Evolutionary conservation across 2,329 filamentous ascomycete species (phyloP), one percentile per base, ranked within the genome.

Genomic region (Myriangium duriaei): DNA sequence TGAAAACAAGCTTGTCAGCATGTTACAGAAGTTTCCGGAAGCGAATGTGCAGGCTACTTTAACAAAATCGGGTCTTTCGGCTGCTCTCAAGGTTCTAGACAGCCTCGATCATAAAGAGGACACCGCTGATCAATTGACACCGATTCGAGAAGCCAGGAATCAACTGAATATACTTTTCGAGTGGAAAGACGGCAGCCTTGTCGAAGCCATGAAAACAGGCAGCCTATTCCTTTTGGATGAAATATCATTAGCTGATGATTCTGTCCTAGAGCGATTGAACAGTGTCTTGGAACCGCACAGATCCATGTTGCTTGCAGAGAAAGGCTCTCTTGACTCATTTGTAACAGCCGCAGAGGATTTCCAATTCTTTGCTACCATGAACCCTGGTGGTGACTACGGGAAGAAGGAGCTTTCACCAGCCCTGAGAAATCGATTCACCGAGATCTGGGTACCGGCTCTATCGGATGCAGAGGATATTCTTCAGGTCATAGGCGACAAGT

Each of bases 311-410:
- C 71, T 99, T 11, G 92, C 92, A 0, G 91, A 98, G 57, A 98
- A 96, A 59, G 92, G 91, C 0, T 74, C 83, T 2, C 71, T 81
- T 4, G 79, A 94, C 55, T 86, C 86, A 0, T 77, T 83, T 45
- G 72, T 98, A 16, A 72, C 73, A 28, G 91, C 81, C 4, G 60
- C 69, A 9, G 68, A 80, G 29, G 83, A 81, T 0, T 99, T 96
- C 59, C 87, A 98, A 52, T 95, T 98, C 59, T 74, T 98, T 42
- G 88, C 91, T 3, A 98, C 91, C 0, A 99, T 99, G 91, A 99
- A 99, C 49, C 91, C 91, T 6, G 92, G 92, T 35, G 91, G 92
- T 32, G 91, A 99, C 54, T 98, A 96, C 56, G 91, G 91, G 47
- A 99, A 99, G 63, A 85, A 88, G 49, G 91, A 99, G 57, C 71